A percentile compares a stretch with the other conserved stretches of the same genome.
These are phyloP conservation scores for Pseudogymnoascus sp. DNA, from an alignment of 2,329 filamentous ascomycete species.

Conservation along the genomic window DNA sequence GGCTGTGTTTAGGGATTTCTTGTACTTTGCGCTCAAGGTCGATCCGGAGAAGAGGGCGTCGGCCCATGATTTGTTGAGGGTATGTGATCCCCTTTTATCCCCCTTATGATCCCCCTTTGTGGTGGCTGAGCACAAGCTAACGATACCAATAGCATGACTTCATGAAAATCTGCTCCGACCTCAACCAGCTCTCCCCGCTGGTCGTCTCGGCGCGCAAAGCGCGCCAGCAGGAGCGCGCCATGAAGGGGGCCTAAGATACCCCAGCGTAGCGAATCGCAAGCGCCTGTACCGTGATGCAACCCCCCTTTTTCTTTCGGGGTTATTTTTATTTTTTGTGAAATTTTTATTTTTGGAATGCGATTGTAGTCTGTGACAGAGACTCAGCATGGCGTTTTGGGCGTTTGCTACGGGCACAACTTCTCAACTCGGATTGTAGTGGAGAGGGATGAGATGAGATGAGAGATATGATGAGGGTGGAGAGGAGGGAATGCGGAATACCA, in stretches of 20 bases:
- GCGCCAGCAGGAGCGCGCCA: conserved; percentile 74
- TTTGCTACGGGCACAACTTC: background rate
- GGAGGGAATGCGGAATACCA: background rate
- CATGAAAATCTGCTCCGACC: conserved; percentile 67
- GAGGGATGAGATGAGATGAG: background rate
- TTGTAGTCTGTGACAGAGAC: background rate
- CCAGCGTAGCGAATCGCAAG: background rate
- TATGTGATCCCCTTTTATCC: conserved; percentile 40
- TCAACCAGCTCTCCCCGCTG: conserved; percentile 73
- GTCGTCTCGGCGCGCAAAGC: conserved; percentile 80
- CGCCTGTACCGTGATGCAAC: background rate
- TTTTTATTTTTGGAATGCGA: background rate
- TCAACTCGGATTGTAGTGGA: conserved; percentile 4
- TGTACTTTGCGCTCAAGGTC: conserved; percentile 88
- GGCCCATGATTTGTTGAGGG: conserved; percentile 85
- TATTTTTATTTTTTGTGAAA: background rate
- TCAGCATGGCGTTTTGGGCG: conserved; percentile 6
- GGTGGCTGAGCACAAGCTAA: conserved; percentile 10
- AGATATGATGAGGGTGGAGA: background rate
- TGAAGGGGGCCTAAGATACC: conserved; percentile 41
- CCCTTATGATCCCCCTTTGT: background rate
- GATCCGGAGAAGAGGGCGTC: conserved; percentile 95
- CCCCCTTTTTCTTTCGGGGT: background rate
- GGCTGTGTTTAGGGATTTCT: conserved; percentile 78
- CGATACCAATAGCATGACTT: conserved; percentile 58